Evolutionary conservation across 768 basidiomycete genomes (phyloP), one percentile per base, ranked within the genome.

Genomic region (Xerocomus spinulosus): DNA sequence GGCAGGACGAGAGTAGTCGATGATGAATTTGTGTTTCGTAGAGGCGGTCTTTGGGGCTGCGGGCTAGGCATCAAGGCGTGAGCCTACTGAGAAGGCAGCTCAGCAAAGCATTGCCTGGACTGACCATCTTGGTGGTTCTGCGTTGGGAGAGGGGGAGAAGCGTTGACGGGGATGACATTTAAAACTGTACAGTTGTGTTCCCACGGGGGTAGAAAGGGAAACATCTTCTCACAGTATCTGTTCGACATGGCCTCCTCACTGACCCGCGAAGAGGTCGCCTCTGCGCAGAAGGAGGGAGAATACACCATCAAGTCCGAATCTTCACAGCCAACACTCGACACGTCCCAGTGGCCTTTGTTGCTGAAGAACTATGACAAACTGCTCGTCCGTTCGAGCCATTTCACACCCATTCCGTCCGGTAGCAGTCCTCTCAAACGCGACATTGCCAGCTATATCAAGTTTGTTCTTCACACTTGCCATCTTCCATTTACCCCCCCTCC

Each of bases 331-430:
- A 79, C 79, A 57, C 80, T 95, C 25, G 91, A 98, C 65, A 98
- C 96, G 17, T 95, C 93, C 0, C 78, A 97, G 71, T 99, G 96
- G 96, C 96, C 96, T 29, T 76, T 99, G 9, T 81, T 99, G 5
- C 78, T 99, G 49, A 99, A 97, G 81, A 97, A 99, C 70, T 99
- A 98, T 69, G 95, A 97, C 78, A 95, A 96, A 67, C 74, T 96
- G 17, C 83, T 95, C 49, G 82, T 92, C 59, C 86, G 96, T 48
- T 94, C 92, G 25, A 86, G 89, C 50, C 96, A 99, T 74, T 99
- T 97, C 70, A 98, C 96, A 9, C 96, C 95, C 49, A 96, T 99
- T 61, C 92, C 94, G 23, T 79, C 85, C 18, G 95, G 96, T 33
- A 92, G 86, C 66, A 90, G 85, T 57, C 96, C 96, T 35, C 74